phyloP scores from a whole-genome alignment of 129 eudicot species.

The Arctium minus region DNA sequence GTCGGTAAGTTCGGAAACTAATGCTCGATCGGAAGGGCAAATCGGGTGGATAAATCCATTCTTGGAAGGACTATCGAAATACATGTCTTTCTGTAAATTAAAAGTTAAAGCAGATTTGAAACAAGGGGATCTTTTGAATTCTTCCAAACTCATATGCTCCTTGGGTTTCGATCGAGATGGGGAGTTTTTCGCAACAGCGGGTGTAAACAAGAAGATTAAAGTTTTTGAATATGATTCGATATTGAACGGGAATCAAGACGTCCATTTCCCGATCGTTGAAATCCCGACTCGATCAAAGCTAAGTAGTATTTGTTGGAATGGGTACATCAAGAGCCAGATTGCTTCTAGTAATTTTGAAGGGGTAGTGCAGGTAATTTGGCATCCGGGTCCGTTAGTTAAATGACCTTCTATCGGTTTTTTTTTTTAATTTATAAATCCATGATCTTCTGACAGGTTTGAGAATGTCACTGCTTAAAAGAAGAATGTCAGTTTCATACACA shows the following conservation, averaged over 20 bases:
- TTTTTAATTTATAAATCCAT: neutral
- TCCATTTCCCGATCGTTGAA: slow-evolving; percentile 89
- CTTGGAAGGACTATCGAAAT: slow-evolving; percentile 78
- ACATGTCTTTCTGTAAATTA: slow-evolving; percentile 58
- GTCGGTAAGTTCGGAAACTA: slow-evolving; percentile 27
- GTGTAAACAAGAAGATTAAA: slow-evolving; percentile 94
- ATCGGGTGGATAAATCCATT: slow-evolving; percentile 70
- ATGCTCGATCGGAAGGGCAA: slow-evolving; percentile 40
- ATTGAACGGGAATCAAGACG: slow-evolving; percentile 61
- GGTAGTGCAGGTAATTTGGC: slow-evolving; percentile 72
- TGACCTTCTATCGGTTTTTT: neutral
- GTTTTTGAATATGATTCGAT: slow-evolving; percentile 73
- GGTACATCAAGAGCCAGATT: slow-evolving; percentile 84
- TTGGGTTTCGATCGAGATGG: slow-evolving; percentile 89
- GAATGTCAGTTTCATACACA: neutral
- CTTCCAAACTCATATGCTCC: slow-evolving; percentile 87
- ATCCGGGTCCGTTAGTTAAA: neutral
- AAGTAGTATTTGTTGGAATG: slow-evolving; percentile 94
- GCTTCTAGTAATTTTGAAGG: slow-evolving; percentile 99
- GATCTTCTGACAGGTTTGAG: neutral
- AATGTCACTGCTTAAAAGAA: neutral
- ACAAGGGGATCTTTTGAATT: slow-evolving; percentile 88
- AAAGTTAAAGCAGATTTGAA: slow-evolving; percentile 81
- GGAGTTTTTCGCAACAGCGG: slow-evolving; percentile 93
- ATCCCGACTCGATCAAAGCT: slow-evolving; percentile 72